Evolutionary conservation across 129 eudicot species (phyloP).

Genomic region (Saposhnikovia divaricata): DNA sequence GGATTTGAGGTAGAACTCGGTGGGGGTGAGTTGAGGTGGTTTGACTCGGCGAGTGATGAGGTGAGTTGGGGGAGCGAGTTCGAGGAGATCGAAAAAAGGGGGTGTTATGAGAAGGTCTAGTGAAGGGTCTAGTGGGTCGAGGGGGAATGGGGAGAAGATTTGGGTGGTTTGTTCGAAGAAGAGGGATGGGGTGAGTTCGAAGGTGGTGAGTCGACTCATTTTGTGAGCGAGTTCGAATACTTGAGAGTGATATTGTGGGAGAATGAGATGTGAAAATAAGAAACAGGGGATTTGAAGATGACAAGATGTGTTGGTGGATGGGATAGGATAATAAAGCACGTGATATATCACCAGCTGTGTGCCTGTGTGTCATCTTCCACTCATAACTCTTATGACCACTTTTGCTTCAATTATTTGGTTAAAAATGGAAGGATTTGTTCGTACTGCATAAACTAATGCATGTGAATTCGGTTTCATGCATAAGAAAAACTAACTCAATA

Average conservation of each 20-base stretch:
- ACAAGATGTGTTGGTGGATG: not conserved
- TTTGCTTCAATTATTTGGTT: too few relatives aligned
- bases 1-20: constrained; percentile 38
- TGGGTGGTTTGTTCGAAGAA: constrained; percentile 7
- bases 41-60: not conserved
- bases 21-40: constrained; percentile 3
- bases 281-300: not conserved
- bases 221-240: not conserved
- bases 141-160: constrained; percentile 16
- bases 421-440: too few relatives aligned
- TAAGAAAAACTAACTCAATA: too few relatives aligned
- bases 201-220: constrained; percentile 34
- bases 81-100: constrained; percentile 45
- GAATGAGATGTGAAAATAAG: not conserved
- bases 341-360: not conserved
- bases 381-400: too few relatives aligned
- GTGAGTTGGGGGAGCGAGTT: constrained; percentile 18
- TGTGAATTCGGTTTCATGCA: too few relatives aligned
- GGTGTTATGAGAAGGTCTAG: constrained; percentile 20
- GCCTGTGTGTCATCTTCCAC: too few relatives aligned
- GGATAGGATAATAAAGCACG: not conserved
- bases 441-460: too few relatives aligned
- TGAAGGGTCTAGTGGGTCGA: constrained; percentile 13
- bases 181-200: constrained; percentile 28
- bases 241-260: not conserved